Conservation (phyloP, 1,139 yeast species). For the Diutina rugosa region DNA sequence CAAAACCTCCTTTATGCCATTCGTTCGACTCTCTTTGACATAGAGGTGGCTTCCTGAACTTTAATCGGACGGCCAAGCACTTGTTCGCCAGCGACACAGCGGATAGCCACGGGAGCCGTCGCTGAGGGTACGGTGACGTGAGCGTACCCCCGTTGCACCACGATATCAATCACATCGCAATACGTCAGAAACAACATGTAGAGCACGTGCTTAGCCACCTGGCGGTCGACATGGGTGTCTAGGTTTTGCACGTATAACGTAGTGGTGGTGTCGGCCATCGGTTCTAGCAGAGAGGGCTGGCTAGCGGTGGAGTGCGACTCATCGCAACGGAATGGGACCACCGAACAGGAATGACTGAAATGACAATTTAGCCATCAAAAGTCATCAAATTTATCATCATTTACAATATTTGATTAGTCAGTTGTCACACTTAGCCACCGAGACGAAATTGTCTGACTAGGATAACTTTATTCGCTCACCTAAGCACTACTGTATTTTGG, state of each 20-base stretch:
- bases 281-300: no score
- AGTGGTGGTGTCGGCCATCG: neutral
- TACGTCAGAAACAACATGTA: slow-evolving; percentile 52
- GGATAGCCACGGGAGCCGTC: neutral
- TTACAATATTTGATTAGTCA: no score
- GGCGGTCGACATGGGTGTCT: slow-evolving; percentile 43
- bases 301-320: no score
- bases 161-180: slow-evolving; percentile 55
- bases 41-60: neutral
- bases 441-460: no score
- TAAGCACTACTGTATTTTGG: no score
- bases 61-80: neutral
- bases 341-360: no score
- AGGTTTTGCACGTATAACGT: slow-evolving; percentile 58
- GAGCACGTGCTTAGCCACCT: slow-evolving; percentile 36
- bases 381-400: no score
- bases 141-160: slow-evolving; percentile 15
- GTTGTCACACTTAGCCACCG: no score
- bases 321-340: no score
- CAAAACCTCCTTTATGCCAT: neutral
- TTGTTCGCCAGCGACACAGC: neutral
- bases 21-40: neutral
- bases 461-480: no score
- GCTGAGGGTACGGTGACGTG: neutral
- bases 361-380: no score